Base-by-base conservation (phyloP, 257 asterid genomes). In the Ligustrum vulgare region DNA sequence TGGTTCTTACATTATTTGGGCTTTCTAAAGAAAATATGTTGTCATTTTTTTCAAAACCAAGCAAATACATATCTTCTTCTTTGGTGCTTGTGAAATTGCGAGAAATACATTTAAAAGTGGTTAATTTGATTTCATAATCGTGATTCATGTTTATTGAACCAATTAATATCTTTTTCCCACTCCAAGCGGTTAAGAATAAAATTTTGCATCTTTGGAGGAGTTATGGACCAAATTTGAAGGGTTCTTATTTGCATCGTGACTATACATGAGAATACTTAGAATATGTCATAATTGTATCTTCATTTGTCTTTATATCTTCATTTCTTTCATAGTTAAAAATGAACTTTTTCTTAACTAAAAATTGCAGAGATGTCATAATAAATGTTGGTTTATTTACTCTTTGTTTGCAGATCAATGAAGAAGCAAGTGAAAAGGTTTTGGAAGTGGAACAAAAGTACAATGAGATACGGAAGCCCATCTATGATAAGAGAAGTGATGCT, bases 381-480 rank as follows among this genome's bases (percentile, higher is more conserved):
- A 8, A 20, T 56, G 1, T 56, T n/a, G 13, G 13, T 72, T 31
- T 66, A 35, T 60, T 73, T 80, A 34, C 18, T 80, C 64, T 72
- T 71, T 78, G 73, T 49, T 82, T 77, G 36, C 91, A 95, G 99
- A 89, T 94, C 84, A 94, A 94, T 77, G 99, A 94, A 85, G 93
- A 89, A 75, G 98, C 96, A 71, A 91, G 96, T 83, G 99, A 94
- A 77, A 85, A 92, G 67, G 98, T 92, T 70, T 83, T 94, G 90
- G 97, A 89, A 84, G 82, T 94, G 70, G 98, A 94, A 77, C 99
- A 95, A 65, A 87, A 89, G 93, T 95, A 86, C 83, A 90, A 89
- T 79, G 96, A 78, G 85, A 72, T 88, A 43, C 96, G 98, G 66
- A 91, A 84, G 84, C 99, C 99, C 8, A 86, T 87, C 67, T 95